Conservation (phyloP, 164 flowering plant genomes). For the Piper betle region DNA sequence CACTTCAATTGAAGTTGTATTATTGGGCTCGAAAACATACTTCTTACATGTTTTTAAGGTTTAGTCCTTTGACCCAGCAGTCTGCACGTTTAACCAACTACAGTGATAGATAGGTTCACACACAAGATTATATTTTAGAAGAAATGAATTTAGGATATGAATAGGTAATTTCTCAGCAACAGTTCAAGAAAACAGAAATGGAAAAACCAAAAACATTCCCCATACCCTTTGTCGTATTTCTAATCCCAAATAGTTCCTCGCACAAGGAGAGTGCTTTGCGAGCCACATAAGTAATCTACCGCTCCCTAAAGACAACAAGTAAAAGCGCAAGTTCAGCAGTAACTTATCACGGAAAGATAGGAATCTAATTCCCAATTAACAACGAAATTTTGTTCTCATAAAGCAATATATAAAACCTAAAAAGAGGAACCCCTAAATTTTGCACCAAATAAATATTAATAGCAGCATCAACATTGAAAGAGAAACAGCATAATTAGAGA, state of each 20-base stretch:
- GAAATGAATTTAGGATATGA: not conserved
- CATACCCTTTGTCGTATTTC: constrained; percentile 84
- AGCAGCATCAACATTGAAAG: no score
- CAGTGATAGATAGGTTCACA: constrained; percentile 7
- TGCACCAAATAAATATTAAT: no score
- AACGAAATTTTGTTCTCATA: no score
- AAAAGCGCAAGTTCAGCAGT: constrained; percentile 6
- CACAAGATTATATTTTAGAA: not conserved
- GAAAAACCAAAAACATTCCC: not conserved
- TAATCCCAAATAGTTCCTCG: constrained; percentile 73
- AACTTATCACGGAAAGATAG: no score
- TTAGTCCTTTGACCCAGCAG: constrained; percentile 64
- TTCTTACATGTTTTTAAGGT: constrained; percentile 61
- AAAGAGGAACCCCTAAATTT: no score
- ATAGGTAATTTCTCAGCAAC: no score
- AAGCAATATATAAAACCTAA: no score
- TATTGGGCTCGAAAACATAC: constrained; percentile 1
- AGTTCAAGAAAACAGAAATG: not conserved
- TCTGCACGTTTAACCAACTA: constrained; percentile 79
- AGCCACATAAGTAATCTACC: constrained; percentile 97
- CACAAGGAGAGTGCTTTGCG: constrained; percentile 46
- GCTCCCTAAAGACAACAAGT: constrained; percentile 50
- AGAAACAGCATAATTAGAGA: no score
- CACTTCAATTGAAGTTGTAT: no score
- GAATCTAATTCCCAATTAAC: no score